Evolutionary conservation across 2,329 filamentous ascomycete species (phyloP).

Genomic region (Sarocladiaceae sp.): DNA sequence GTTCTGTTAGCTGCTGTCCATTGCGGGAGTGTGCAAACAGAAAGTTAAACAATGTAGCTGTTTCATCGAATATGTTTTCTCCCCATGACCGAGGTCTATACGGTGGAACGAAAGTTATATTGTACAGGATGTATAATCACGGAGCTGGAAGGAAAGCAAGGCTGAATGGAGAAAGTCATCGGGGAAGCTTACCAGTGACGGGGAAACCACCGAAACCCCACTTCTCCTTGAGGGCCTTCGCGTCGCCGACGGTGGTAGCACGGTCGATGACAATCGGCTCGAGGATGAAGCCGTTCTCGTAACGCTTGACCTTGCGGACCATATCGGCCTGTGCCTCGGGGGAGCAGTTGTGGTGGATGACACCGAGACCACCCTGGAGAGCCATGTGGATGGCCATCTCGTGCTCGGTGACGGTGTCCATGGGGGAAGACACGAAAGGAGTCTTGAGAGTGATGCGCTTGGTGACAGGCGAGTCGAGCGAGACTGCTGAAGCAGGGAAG

Average conservation of each 20-base stretch:
- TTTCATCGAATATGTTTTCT: constrained; percentile 28
- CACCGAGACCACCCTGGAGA: constrained; percentile 78
- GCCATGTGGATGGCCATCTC: constrained; percentile 99
- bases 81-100: constrained; percentile 85
- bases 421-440: constrained; percentile 93
- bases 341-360: constrained; percentile 99
- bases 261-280: constrained; percentile 90
- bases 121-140: constrained; percentile 71
- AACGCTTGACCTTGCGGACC: constrained; percentile 98
- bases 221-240: constrained; percentile 87
- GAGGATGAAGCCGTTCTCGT: constrained; percentile 97
- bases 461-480: constrained; percentile 84
- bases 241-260: constrained; percentile 82
- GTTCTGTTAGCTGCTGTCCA: constrained; percentile 29
- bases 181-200: constrained; percentile 76
- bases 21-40: constrained; percentile 10
- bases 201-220: constrained; percentile 99
- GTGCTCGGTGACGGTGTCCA: constrained; percentile 99
- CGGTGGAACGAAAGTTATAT: constrained; percentile 99
- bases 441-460: constrained; percentile 96
- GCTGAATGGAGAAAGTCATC: constrained; percentile 15
- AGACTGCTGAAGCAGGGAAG: constrained; percentile 86
- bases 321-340: constrained; percentile 95
- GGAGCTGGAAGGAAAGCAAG: constrained; percentile 7
- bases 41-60: constrained; percentile 12